Conservation (phyloP, 805 yeast species). For the Cyberlindnera mrakii region DNA sequence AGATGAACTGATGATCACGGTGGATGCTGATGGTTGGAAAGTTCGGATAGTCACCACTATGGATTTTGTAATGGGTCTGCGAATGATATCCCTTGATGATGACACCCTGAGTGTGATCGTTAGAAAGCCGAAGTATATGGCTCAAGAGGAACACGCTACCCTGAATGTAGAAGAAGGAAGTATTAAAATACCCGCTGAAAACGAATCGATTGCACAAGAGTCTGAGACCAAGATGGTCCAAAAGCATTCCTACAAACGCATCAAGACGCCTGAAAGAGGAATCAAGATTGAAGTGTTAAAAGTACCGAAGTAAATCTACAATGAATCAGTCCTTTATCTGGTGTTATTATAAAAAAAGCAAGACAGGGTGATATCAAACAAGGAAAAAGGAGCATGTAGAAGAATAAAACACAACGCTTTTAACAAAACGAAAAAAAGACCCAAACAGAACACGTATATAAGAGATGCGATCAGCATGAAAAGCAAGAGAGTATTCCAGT, state of each 20-base stretch:
- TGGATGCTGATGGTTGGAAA: constrained; percentile 16
- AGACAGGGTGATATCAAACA: background rate
- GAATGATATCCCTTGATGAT: constrained; percentile 1
- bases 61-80: constrained; percentile 6
- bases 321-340: background rate
- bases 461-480: background rate
- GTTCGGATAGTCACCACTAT: constrained; percentile 9
- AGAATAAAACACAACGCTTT: background rate
- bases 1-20: constrained; percentile 4
- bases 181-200: constrained; percentile 16
- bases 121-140: constrained; percentile 11
- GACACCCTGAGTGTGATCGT: constrained; percentile 8
- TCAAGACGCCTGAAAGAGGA: constrained; percentile 11
- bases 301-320: constrained; percentile 6
- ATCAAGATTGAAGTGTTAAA: constrained; percentile 18
- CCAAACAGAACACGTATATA: background rate
- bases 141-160: constrained; percentile 5
- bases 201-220: constrained; percentile 1
- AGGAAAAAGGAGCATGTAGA: background rate
- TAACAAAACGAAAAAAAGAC: background rate
- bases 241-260: constrained; percentile 15
- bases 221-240: constrained; percentile 15
- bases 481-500: background rate
- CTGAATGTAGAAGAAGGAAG: constrained; percentile 3
- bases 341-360: too few species aligned